Evolutionary conservation across 257 asterid genomes (phyloP), one percentile per base, ranked within the genome.

Genomic region (Plantago elongata): DNA sequence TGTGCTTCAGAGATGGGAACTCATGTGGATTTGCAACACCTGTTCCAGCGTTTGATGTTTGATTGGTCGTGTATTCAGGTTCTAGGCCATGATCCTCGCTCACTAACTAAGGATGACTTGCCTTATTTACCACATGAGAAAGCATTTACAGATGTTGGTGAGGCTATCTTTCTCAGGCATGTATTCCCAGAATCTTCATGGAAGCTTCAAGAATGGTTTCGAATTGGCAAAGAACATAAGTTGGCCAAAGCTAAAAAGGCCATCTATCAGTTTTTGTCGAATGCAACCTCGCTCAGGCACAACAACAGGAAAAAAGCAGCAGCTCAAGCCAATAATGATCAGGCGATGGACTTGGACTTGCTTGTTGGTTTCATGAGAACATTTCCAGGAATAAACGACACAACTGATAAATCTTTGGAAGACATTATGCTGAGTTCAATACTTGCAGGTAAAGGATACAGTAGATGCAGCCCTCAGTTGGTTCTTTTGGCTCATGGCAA

Each of bases 361-460:
- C 40, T 77, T 34, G 42, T 70, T 3, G 14, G 51, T 22, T 54
- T 37, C 59, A 47, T 73, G 66, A 51, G 72, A 40, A 57, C 51
- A 37, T 9, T 10, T 8, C 27, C 40, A 5, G 66, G 17, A 7
- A 57, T 38, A 3, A 61, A 60, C 27, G 67, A 12, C 0, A 45
- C 14, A 17, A 57, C 14, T 52, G 62, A 5, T 18, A 38, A 45
- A 30, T 4, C 38, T 0, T 71, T 59, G 75, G 64, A 29, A 40
- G 78, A 68, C n/a, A 30, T 61, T 5, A 3, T 54, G 43, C 11
- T 74, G 22, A 74, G 57, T 62, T 44, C 74, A 5, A 46, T 78
- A 34, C 56, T 61, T n/a, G 83, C 80, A 5, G 78, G 83, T 12
- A 72, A 58, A n/a, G 42, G 78, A 75, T 30, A 75, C 78, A 3